Percentiles rank a stretch among this genome's conserved stretches.
Conservation (phyloP, 768 basidiomycete genomes). For the Termitomyces sp. region DNA sequence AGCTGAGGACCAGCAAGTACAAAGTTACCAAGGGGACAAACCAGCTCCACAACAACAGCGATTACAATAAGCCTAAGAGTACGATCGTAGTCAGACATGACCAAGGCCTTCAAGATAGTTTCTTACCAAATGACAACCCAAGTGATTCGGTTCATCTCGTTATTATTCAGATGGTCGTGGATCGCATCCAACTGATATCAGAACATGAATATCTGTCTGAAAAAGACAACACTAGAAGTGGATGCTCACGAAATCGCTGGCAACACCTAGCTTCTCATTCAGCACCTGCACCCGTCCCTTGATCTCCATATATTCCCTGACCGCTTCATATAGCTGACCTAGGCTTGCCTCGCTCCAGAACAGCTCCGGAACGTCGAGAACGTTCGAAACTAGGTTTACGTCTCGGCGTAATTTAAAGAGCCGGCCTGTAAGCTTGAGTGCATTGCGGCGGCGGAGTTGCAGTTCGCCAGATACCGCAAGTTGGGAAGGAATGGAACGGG, state of each 20-base stretch:
- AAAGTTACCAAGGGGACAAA: conserved; percentile 26
- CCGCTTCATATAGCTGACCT: conserved; percentile 85
- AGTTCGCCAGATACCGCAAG: conserved; percentile 76
- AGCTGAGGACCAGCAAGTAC: not conserved
- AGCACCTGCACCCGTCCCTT: conserved; percentile 73
- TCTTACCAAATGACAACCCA: conserved; percentile 42
- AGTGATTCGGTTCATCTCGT: conserved; percentile 87
- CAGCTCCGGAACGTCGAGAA: conserved; percentile 88
- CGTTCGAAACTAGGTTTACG: conserved; percentile 88
- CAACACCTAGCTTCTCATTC: conserved; percentile 84
- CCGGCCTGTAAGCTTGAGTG: conserved; percentile 79
- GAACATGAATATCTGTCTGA: not conserved
- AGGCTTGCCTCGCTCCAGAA: conserved; percentile 95
- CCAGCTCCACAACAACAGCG: conserved; percentile 84
- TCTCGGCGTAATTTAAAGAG: conserved; percentile 86
- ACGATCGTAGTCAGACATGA: conserved; percentile 14
- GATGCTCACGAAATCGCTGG: conserved; percentile 76
- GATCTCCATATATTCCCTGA: conserved; percentile 94
- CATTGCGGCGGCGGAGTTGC: conserved; percentile 70
- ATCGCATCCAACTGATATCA: conserved; percentile 82
- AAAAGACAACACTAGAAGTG: not conserved
- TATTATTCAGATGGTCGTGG: conserved; percentile 88
- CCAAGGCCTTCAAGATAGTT: conserved; percentile 14
- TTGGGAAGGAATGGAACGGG: conserved; percentile 78
- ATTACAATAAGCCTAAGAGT: conserved; percentile 76